Conservation (phyloP, 495 filamentous ascomycete genomes). For the Penicillium turbatum region DNA sequence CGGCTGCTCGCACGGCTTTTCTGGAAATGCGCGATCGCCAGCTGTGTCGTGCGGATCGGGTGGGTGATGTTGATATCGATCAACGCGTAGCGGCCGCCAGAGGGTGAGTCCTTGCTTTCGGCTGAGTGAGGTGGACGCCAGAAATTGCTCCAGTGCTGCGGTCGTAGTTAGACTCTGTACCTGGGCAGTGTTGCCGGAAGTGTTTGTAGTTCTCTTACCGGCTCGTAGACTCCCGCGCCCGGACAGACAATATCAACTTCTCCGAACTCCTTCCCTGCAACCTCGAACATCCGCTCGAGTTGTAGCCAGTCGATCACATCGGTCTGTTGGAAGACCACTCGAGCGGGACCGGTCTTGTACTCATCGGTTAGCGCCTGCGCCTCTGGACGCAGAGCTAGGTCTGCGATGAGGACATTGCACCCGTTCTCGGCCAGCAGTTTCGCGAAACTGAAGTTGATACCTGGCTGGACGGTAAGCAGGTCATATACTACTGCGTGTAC, state of each 20-base stretch:
- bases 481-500: neutral
- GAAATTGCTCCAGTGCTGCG: slow-evolving; percentile 57
- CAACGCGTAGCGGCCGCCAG: slow-evolving; percentile 48
- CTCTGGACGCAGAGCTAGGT: slow-evolving; percentile 60
- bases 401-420: slow-evolving; percentile 65
- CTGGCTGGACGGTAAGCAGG: slow-evolving; percentile 13
- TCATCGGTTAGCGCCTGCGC: slow-evolving; percentile 53
- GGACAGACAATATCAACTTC: slow-evolving; percentile 62
- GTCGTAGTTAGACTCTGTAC: neutral
- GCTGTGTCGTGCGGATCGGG: slow-evolving; percentile 62
- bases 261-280: slow-evolving; percentile 51
- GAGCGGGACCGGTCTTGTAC: slow-evolving; percentile 38
- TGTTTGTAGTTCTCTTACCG: slow-evolving; percentile 35
- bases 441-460: slow-evolving; percentile 57
- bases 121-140: slow-evolving; percentile 54
- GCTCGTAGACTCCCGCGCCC: slow-evolving; percentile 67
- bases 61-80: slow-evolving; percentile 68
- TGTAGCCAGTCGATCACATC: slow-evolving; percentile 60
- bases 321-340: slow-evolving; percentile 58
- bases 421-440: slow-evolving; percentile 52
- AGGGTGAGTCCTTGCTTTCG: slow-evolving; percentile 45
- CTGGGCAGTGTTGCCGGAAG: neutral
- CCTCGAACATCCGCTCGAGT: slow-evolving; percentile 54
- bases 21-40: slow-evolving; percentile 58
- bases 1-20: slow-evolving; percentile 28